Evolutionary conservation across 345 rosid species (phyloP).

Genomic region (Excoecaria cochinchinensis): DNA sequence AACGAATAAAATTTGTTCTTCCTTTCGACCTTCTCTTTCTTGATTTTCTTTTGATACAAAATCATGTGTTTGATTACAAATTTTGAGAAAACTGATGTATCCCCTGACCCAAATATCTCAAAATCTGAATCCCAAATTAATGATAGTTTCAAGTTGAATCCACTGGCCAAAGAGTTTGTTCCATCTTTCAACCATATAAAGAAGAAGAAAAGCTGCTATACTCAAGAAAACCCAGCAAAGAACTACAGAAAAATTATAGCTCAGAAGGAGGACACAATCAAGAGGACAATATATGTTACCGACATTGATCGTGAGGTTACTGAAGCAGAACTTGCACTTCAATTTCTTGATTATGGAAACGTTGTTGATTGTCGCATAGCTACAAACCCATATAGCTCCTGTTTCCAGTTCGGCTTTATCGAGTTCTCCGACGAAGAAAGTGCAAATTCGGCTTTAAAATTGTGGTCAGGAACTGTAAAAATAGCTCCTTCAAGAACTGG

Average conservation of each 20-base stretch:
- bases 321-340: background rate
- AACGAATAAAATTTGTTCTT: no score
- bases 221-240: background rate
- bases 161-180: background rate
- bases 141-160: background rate
- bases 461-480: background rate
- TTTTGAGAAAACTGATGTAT: no score
- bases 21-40: no score
- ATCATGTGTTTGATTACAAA: no score
- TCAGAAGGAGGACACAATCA: background rate
- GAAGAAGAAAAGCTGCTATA: background rate
- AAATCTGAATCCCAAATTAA: no score
- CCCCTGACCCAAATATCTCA: no score
- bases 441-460: background rate
- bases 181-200: background rate
- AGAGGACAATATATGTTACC: background rate
- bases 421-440: background rate
- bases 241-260: background rate
- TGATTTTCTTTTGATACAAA: no score
- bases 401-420: background rate
- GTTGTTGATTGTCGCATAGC: background rate
- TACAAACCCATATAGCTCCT: background rate
- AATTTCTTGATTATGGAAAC: background rate
- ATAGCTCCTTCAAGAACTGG: background rate
- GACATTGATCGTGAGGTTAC: background rate